Percentiles rank a stretch among this genome's conserved stretches.
Conservation (phyloP, 768 basidiomycete genomes). For the Suillus bovinus region DNA sequence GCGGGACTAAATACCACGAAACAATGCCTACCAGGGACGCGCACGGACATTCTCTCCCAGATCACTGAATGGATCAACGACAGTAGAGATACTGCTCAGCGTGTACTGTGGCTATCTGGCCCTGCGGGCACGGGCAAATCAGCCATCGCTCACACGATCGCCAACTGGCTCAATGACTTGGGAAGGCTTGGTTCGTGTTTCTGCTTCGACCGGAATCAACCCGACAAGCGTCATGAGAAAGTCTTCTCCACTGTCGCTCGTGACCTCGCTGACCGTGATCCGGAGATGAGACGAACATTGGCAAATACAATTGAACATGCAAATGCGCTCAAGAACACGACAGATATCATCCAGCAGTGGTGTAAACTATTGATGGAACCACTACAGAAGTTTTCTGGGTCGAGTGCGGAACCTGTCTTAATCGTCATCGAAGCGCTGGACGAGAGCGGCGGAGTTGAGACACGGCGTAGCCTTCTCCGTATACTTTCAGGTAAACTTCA, state of each 20-base stretch:
- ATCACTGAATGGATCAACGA: conserved; percentile 19
- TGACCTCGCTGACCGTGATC: conserved; percentile 21
- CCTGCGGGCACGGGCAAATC: conserved; percentile 31
- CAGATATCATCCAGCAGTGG: conserved; percentile 15
- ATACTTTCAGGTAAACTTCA: conserved; percentile 11
- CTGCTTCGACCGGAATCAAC: conserved; percentile 16
- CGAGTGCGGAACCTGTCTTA: conserved; percentile 20
- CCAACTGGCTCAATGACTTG: conserved; percentile 11
- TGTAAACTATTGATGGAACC: conserved; percentile 20
- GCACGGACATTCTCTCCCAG: conserved; percentile 12
- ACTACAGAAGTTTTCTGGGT: not conserved
- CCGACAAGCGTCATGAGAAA: conserved; percentile 9
- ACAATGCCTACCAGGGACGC: conserved; percentile 20
- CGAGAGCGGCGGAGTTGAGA: conserved; percentile 9
- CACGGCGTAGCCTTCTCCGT: conserved; percentile 23
- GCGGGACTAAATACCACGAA: conserved; percentile 3
- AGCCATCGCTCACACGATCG: conserved; percentile 23
- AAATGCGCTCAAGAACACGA: not conserved
- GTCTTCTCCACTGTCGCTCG: conserved; percentile 33
- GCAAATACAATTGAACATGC: not conserved
- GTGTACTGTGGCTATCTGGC: conserved; percentile 18
- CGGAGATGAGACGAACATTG: not conserved
- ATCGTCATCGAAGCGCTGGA: conserved; percentile 28
- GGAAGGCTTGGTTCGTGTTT: conserved; percentile 21
- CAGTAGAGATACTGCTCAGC: not conserved